Evolutionary conservation across 257 asterid species (phyloP), one percentile per base, ranked within the genome.

Genomic region (Petunia axillaris): DNA sequence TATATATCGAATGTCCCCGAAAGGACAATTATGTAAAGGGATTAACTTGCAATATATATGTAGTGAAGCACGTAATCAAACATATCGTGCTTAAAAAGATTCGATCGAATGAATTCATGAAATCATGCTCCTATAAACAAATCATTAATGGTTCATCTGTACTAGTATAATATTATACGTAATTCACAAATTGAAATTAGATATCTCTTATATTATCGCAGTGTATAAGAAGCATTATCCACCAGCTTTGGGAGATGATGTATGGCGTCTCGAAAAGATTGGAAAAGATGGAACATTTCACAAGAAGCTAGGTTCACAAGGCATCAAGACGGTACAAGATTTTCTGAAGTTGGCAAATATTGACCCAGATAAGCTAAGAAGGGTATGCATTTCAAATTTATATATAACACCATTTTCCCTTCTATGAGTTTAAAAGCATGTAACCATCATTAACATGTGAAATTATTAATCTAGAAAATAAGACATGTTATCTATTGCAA

Each of bases 191-290:
- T 25, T 57, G 37, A 41, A 60, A 15, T 43, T 57, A 57, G 16
- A 40, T 76, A 65, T 39, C 25, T 2, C 9, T 50, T 8, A 70
- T 66, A 6, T 37, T 0, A 44, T 39, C 38, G 50, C 80, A 91
- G 97, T 91, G 88, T 92, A 92, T 90, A 92, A 89, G 90, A 92
- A 92, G 68, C 94, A 92, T 79, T 85, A 92, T 65, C 95, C 95
- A 73, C 97, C 97, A 10, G 80, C 86, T 11, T 57, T 92, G 58
- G 64, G 81, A 0, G 97, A 92, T 62, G 93, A 91, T 4, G 93
- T 92, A 41, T 92, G 95, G 97, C 88, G 97, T 3, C 88, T 92
- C 37, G 94, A 88, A 88, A 92, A 92, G 84, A 92, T 92, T 36
- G 94, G 94, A 35, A 92, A 89, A 85, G 89, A 88, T 0, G 97